A percentile compares a stretch with the other conserved stretches of the same genome.
phyloP scores from a whole-genome alignment of 2,329 filamentous ascomycete genomes.

The Aphanocladium album region DNA sequence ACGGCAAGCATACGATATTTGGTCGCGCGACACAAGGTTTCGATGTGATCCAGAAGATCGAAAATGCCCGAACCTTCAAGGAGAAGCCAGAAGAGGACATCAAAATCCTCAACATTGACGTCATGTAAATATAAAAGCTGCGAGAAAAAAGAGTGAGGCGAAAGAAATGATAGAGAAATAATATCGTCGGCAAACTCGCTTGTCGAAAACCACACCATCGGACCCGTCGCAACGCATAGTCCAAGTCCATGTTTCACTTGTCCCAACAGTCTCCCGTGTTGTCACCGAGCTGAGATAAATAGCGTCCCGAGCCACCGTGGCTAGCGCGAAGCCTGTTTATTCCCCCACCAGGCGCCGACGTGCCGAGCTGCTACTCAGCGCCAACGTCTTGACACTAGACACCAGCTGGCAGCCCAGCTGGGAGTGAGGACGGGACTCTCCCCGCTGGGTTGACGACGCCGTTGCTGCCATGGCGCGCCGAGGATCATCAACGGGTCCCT shows the following conservation, averaged over 20 bases:
- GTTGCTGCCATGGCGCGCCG: not conserved
- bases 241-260: conserved; percentile 5
- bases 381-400: not conserved
- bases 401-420: not conserved
- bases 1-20: conserved; percentile 95
- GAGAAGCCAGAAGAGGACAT: conserved; percentile 97
- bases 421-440: conserved; percentile 1
- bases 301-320: conserved; percentile 9
- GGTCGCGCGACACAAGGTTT: conserved; percentile 83
- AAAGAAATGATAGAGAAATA: not conserved
- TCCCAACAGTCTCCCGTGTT: conserved; percentile 1
- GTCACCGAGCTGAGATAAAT: conserved; percentile 13
- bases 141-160: not conserved
- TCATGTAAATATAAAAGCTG: conserved; percentile 34
- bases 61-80: conserved; percentile 78
- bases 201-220: conserved; percentile 3
- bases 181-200: conserved; percentile 5
- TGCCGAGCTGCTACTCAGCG: not conserved
- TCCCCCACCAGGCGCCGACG: conserved; percentile 9
- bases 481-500: not conserved
- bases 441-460: conserved; percentile 1
- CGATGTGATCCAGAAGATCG: conserved; percentile 94
- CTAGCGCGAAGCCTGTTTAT: conserved; percentile 10
- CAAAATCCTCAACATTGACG: conserved; percentile 86
- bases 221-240: conserved; percentile 5